Conservation (phyloP, 306 rosid genomes). For the Prosopis cineraria region DNA sequence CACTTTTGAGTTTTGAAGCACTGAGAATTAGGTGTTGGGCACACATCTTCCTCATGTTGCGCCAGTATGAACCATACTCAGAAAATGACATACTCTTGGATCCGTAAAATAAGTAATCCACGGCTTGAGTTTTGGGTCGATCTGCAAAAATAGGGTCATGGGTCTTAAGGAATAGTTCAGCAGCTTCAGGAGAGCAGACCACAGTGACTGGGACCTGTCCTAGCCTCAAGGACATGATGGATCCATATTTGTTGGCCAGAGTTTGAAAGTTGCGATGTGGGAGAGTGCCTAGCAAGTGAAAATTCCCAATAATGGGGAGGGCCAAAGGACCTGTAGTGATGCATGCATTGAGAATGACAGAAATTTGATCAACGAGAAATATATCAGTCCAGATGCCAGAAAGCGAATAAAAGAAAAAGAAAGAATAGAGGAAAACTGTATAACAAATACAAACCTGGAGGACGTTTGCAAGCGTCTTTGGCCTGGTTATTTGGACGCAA, state of each 20-base stretch:
- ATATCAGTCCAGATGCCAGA: too few relatives aligned
- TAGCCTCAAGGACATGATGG: constrained; percentile 50
- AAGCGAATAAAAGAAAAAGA: too few relatives aligned
- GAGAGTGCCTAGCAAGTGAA: constrained; percentile 50
- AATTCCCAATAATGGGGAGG: constrained; percentile 49
- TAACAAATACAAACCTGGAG: constrained; percentile 36
- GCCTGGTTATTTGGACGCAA: constrained; percentile 9
- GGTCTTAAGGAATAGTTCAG: constrained; percentile 59
- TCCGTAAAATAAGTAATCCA: not conserved
- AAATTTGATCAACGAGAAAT: too few relatives aligned
- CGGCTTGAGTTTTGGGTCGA: constrained; percentile 31
- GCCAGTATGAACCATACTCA: constrained; percentile 21
- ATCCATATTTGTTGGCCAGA: constrained; percentile 47
- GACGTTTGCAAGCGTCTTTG: constrained; percentile 13
- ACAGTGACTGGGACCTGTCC: constrained; percentile 41
- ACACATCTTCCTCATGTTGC: constrained; percentile 41
- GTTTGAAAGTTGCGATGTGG: constrained; percentile 46
- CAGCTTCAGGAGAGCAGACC: constrained; percentile 47
- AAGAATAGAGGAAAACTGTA: too few relatives aligned
- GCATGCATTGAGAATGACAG: too few relatives aligned
- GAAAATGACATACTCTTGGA: not conserved
- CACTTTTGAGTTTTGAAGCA: constrained; percentile 36
- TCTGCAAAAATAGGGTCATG: constrained; percentile 42
- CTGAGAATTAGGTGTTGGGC: constrained; percentile 33
- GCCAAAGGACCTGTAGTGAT: constrained; percentile 34